phyloP scores from a whole-genome alignment of 163 green algal genomes.

The Scenedesmus sp. region DNA sequence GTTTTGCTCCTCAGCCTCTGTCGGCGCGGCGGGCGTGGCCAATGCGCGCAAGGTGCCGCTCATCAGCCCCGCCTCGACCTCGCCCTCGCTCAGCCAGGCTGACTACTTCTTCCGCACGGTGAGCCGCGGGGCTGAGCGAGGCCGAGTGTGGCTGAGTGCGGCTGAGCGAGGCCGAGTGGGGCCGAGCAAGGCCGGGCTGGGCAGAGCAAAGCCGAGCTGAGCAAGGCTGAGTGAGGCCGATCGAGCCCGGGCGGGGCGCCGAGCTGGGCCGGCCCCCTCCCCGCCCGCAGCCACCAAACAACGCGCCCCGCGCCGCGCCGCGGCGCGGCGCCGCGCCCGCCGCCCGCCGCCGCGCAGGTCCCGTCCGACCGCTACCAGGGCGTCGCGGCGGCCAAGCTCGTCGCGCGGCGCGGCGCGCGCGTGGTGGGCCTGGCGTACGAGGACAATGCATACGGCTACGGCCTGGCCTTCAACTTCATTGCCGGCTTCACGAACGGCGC shows the following conservation, averaged over 20 bases:
- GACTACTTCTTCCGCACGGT: conserved; percentile 36
- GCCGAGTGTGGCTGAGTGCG: background rate
- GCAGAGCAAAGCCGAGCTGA: background rate
- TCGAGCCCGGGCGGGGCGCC: no score
- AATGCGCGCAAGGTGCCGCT: conserved; percentile 15
- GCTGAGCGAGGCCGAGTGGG: no score
- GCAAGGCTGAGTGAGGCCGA: background rate
- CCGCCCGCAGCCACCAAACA: no score
- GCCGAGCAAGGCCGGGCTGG: no score
- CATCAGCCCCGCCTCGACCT: conserved; percentile 31
- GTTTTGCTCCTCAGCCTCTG: conserved; percentile 33
- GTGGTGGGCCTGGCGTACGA: conserved; percentile 6
- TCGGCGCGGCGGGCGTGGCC: conserved; percentile 30
- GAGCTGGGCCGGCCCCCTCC: no score
- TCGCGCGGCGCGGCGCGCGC: background rate
- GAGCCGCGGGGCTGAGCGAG: background rate
- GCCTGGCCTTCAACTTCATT: conserved; percentile 42
- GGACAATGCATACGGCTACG: conserved; percentile 23
- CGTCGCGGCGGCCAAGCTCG: background rate
- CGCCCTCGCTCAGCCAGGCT: conserved; percentile 1
- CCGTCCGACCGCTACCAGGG: conserved; percentile 33
- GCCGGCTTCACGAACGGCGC: conserved; percentile 23
- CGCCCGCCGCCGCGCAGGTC: no score
- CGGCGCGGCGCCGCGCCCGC: no score
- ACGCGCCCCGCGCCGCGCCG: no score